Conservation (phyloP, 345 rosid species). For the Euphorbia tirucalli region DNA sequence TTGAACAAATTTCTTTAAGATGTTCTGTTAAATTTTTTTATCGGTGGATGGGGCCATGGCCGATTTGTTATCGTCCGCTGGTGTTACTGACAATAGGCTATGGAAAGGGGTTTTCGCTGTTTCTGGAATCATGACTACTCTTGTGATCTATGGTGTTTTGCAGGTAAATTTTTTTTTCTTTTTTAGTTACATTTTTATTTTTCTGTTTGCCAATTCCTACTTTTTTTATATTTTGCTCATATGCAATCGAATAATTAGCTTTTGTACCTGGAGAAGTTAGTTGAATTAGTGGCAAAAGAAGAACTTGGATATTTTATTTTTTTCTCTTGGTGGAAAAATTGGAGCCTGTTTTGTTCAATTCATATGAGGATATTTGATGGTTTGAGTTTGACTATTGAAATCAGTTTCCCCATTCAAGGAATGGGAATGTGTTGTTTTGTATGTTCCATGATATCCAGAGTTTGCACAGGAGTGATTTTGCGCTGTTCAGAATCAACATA, state of each 20-base stretch:
- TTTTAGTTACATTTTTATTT: background rate
- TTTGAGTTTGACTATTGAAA: background rate
- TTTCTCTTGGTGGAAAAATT: background rate
- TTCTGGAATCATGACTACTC: conserved; percentile 84
- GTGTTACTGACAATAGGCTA: conserved; percentile 49
- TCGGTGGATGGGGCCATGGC: conserved; percentile 63
- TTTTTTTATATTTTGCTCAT: background rate
- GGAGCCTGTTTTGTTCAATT: background rate
- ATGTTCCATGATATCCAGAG: background rate
- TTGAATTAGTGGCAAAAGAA: background rate
- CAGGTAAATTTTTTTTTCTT: conserved; percentile 39
- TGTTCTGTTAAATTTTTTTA: conserved; percentile 8
- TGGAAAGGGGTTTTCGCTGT: conserved; percentile 81
- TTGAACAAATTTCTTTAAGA: background rate
- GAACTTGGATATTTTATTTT: background rate
- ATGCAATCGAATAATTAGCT: background rate
- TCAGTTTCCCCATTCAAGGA: background rate
- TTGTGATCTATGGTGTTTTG: conserved; percentile 84
- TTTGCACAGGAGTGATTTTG: background rate
- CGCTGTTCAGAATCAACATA: background rate
- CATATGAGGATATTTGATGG: background rate
- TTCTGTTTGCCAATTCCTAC: too few species aligned
- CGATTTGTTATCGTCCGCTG: conserved; percentile 40
- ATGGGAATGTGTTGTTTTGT: background rate
- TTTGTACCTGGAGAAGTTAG: background rate